Percentiles rank a stretch among this genome's conserved stretches.
These are phyloP conservation scores for Abelmoschus esculentus DNA, from an alignment of 345 rosid species.

Conservation along the genomic window DNA sequence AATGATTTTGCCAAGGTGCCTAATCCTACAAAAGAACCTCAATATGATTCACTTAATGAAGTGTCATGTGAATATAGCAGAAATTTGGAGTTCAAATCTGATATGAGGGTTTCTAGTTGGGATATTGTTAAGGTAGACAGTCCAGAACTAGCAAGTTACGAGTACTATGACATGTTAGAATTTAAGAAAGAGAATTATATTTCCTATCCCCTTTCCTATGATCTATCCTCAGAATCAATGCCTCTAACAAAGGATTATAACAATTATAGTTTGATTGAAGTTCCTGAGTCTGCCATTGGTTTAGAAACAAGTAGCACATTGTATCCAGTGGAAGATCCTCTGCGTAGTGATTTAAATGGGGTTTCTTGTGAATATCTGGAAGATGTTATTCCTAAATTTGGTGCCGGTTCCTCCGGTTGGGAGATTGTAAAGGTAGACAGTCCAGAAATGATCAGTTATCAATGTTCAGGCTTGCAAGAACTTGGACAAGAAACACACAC, in stretches of 20 bases:
- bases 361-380: slow-evolving; percentile 20
- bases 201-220: slow-evolving; percentile 6
- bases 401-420: slow-evolving; percentile 15
- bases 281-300: neutral
- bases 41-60: slow-evolving; percentile 18
- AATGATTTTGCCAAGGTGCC: slow-evolving; percentile 16
- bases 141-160: slow-evolving; percentile 13
- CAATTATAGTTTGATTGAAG: slow-evolving; percentile 15
- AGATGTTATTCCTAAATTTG: slow-evolving; percentile 12
- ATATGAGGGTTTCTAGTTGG: slow-evolving; percentile 18
- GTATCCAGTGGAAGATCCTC: slow-evolving; percentile 14
- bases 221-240: slow-evolving; percentile 7
- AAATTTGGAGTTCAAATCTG: slow-evolving; percentile 11
- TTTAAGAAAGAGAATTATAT: slow-evolving; percentile 6
- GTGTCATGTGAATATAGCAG: slow-evolving; percentile 15
- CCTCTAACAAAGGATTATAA: slow-evolving; percentile 11
- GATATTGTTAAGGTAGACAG: slow-evolving; percentile 19
- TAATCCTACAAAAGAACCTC: slow-evolving; percentile 16
- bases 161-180: slow-evolving; percentile 12
- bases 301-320: slow-evolving; percentile 7
- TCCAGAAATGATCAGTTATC: slow-evolving; percentile 18
- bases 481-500: slow-evolving; percentile 9
- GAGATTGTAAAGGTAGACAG: slow-evolving; percentile 25
- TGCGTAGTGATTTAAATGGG: slow-evolving; percentile 13
- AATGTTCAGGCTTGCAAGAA: slow-evolving; percentile 13